Evolutionary conservation across 805 yeast species (phyloP), one percentile per base, ranked within the genome.

Genomic region (Ogataea kodamae): DNA sequence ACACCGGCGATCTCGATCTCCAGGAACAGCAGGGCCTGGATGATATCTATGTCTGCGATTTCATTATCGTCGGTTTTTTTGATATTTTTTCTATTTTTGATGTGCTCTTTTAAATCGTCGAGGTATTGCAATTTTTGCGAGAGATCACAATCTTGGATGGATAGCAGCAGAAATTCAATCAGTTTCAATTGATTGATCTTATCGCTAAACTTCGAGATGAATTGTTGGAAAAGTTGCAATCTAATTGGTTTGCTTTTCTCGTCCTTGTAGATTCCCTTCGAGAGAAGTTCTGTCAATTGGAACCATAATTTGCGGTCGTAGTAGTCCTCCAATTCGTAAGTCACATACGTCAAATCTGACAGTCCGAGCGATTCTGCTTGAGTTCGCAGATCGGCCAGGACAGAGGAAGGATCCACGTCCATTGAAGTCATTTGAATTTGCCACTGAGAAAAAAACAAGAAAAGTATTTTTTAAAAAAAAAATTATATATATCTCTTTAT

Each of bases 231-330:
- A 33, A 90, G 61, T 43, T 78, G 75, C 48, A 79, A 57, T 46
- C 90, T 74, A 37, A 85, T 60, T 1, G 72, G 63, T 22, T 57
- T 61, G 9, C 83, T 68, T 17, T 66, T 67, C 6, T 75, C 69
- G 36, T 69, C 66, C 25, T 64, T 65, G 63, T 76, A 90, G 53
- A 89, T 73, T 42, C 70, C 71, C 21, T 65, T 65, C 5, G 64
- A 62, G 37, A 92, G 65, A 5, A 75, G 61, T 41, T 75, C 74
- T 2, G 96, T 85, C 55, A 92, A 72, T 66, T 92, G 97, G 64
- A 82, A 94, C 97, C 97, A 92, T 56, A 90, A 72, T 59, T 87
- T 88, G 48, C 95, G 70, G 54, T 88, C 96, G 62, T 86, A 83
- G 37, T 69, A 67, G 50, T 87, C 96, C 54, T 89, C 97, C 55